A percentile compares a stretch with the other conserved stretches of the same genome.
Conservation (phyloP, 345 rosid genomes). For the Acer saccharum region DNA sequence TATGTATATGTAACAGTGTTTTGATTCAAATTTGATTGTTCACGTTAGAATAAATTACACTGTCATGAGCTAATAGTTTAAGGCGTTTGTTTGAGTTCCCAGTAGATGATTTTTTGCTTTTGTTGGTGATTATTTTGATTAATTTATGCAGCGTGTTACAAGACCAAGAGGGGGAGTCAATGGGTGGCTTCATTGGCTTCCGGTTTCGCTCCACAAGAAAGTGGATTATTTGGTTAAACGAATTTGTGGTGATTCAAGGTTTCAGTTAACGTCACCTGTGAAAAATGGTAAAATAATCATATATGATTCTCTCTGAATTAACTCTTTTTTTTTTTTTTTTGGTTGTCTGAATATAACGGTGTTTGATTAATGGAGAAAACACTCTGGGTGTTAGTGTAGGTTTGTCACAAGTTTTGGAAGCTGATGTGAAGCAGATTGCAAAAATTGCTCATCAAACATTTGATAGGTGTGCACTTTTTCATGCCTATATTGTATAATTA, state of each 20-base stretch:
- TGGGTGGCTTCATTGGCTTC: constrained; percentile 82
- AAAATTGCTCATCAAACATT: constrained; percentile 60
- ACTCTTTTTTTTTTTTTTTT: not conserved
- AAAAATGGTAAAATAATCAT: constrained; percentile 39
- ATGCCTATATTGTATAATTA: not conserved
- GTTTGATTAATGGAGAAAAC: not conserved
- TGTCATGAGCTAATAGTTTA: not conserved
- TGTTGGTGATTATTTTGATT: constrained; percentile 4
- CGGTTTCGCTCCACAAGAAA: constrained; percentile 63
- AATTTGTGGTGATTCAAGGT: constrained; percentile 35
- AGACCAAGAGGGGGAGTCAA: constrained; percentile 81
- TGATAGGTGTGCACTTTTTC: constrained; percentile 44
- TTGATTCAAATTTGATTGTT: not conserved
- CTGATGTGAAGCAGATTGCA: constrained; percentile 80
- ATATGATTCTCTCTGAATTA: not conserved
- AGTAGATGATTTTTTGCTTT: not conserved
- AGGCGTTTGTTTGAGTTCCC: not conserved
- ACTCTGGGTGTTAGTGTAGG: constrained; percentile 36
- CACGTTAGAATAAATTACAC: too few relatives aligned
- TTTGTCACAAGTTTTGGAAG: constrained; percentile 56
- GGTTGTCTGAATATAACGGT: not conserved
- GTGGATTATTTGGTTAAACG: constrained; percentile 34
- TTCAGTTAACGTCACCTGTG: constrained; percentile 19
- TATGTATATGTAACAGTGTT: not conserved
- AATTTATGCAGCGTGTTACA: constrained; percentile 58